These are phyloP conservation scores for Yamadazyma siamensis DNA, from an alignment of 1,139 yeast species.

Conservation along the genomic window DNA sequence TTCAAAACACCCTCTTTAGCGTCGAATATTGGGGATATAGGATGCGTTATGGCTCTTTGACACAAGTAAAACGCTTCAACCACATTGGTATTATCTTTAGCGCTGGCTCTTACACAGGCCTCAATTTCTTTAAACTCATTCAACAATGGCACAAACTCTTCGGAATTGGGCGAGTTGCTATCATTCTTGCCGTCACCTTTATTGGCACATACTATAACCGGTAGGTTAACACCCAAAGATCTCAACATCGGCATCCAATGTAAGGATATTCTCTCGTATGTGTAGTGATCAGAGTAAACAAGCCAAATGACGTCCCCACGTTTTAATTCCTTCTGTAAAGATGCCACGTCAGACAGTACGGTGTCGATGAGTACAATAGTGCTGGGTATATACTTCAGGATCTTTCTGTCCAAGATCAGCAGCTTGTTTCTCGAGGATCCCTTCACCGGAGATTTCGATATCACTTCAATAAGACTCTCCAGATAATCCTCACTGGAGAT, in stretches of 20 bases:
- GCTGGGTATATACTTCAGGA: slow-evolving; percentile 53
- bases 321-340: slow-evolving; percentile 70
- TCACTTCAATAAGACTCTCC: slow-evolving; percentile 23
- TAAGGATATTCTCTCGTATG: slow-evolving; percentile 84
- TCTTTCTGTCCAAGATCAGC: slow-evolving; percentile 12
- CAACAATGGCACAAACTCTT: slow-evolving; percentile 81
- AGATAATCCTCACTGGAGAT: slow-evolving; percentile 47
- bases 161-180: slow-evolving; percentile 42
- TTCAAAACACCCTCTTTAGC: slow-evolving; percentile 84
- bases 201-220: slow-evolving; percentile 88
- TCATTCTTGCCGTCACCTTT: slow-evolving; percentile 52
- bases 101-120: slow-evolving; percentile 85
- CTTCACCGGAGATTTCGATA: slow-evolving; percentile 15
- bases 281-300: slow-evolving; percentile 88
- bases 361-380: slow-evolving; percentile 80
- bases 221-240: slow-evolving; percentile 87
- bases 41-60: slow-evolving; percentile 87
- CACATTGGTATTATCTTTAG: slow-evolving; percentile 76
- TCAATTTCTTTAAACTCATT: slow-evolving; percentile 93
- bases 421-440: slow-evolving; percentile 8
- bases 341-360: slow-evolving; percentile 56
- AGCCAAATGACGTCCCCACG: slow-evolving; percentile 90
- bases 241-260: slow-evolving; percentile 95
- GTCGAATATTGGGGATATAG: slow-evolving; percentile 90
- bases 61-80: slow-evolving; percentile 87